Evolutionary conservation across 2,329 filamentous ascomycete genomes (phyloP).

Genomic region (Claviceps digitariae): DNA sequence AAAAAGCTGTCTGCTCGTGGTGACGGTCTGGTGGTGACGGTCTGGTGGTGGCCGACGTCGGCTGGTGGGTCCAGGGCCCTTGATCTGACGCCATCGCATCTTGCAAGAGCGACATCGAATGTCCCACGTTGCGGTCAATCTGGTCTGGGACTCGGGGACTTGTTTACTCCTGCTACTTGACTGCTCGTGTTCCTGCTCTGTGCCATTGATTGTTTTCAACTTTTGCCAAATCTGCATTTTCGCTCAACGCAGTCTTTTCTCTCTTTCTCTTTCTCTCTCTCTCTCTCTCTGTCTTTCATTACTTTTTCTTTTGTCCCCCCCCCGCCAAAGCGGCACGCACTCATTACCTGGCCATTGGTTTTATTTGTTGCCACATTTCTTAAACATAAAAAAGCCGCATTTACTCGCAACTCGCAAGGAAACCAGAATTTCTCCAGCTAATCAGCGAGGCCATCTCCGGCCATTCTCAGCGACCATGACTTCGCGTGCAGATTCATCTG

Average conservation of each 20-base stretch:
- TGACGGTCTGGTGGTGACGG: no score
- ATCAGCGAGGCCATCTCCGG: not conserved
- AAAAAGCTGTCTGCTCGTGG: no score
- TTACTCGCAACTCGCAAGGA: not conserved
- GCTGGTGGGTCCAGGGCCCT: not conserved
- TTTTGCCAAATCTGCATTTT: not conserved
- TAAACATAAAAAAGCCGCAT: not conserved
- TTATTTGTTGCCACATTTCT: not conserved
- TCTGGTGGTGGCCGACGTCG: not conserved
- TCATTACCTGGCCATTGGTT: not conserved
- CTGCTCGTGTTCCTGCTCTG: not conserved
- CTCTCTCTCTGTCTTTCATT: not conserved
- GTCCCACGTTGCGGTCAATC: not conserved
- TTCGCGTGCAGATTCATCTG: not conserved
- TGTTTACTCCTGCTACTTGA: not conserved
- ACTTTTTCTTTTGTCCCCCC: not conserved
- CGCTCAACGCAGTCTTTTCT: not conserved
- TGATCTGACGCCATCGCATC: conserved; percentile 8
- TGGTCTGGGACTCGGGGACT: no score
- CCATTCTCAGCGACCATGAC: not conserved
- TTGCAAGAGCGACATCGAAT: not conserved
- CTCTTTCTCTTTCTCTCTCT: not conserved
- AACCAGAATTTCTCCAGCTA: not conserved
- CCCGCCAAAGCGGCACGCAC: not conserved
- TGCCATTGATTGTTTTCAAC: not conserved